Conservation (phyloP, 2,329 filamentous ascomycete genomes). For the Erysiphe pulchra region DNA sequence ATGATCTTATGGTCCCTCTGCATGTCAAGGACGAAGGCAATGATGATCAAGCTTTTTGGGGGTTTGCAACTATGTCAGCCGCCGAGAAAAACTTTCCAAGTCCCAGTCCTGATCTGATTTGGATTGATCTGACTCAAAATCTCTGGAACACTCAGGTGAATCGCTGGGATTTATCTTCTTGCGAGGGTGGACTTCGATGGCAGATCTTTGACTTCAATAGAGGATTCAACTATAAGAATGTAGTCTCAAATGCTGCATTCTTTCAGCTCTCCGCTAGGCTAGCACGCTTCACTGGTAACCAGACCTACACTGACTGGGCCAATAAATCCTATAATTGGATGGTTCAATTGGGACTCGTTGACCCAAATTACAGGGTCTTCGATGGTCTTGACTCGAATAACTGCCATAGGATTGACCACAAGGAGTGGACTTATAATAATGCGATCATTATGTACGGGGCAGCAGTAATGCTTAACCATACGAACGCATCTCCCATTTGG, state of each 20-base stretch:
- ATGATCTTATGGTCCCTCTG: slow-evolving; percentile 31
- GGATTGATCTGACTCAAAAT: slow-evolving; percentile 40
- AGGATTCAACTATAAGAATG: too few relatives aligned
- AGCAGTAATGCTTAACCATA: slow-evolving; percentile 36
- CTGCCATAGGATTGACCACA: slow-evolving; percentile 24
- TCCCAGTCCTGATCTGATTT: slow-evolving; percentile 30
- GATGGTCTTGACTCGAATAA: slow-evolving; percentile 30
- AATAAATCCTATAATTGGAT: too few relatives aligned
- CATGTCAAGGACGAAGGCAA: slow-evolving; percentile 40
- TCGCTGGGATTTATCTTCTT: slow-evolving; percentile 46
- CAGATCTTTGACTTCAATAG: slow-evolving; percentile 52
- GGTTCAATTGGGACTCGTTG: slow-evolving; percentile 32
- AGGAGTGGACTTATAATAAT: slow-evolving; percentile 38
- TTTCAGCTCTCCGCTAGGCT: too few relatives aligned
- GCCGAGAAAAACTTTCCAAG: slow-evolving; percentile 43
- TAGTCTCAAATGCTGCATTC: too few relatives aligned
- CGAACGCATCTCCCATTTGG: slow-evolving; percentile 25
- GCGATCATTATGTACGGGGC: slow-evolving; percentile 41
- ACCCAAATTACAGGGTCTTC: slow-evolving; percentile 25
- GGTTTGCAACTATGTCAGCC: slow-evolving; percentile 37
- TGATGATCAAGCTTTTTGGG: slow-evolving; percentile 55
- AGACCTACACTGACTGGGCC: too few relatives aligned
- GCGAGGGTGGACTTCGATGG: slow-evolving; percentile 52
- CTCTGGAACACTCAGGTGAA: slow-evolving; percentile 44
- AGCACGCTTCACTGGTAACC: too few relatives aligned